Evolutionary conservation across 352 stramenopile species (phyloP).

Genomic region (Phytophthora palmivora): DNA sequence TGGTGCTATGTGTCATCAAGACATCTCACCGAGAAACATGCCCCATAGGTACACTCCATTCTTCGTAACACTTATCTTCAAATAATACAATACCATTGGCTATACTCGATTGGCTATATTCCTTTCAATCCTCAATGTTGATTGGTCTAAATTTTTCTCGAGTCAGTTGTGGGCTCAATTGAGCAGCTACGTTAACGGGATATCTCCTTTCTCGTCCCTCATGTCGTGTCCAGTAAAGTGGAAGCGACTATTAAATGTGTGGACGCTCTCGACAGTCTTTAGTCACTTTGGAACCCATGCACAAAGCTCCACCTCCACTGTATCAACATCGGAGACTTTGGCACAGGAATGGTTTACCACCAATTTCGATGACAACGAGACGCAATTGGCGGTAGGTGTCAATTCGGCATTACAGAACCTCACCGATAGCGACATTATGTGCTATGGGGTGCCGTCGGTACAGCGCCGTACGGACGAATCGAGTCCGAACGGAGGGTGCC

Average conservation of each 20-base stretch:
- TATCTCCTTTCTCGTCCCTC: constrained; percentile 9
- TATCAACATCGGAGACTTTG: constrained; percentile 24
- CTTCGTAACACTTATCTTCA: no score
- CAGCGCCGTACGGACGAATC: constrained; percentile 23
- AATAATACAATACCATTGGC: no score
- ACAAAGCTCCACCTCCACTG: constrained; percentile 22
- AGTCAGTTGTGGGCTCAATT: constrained; percentile 23
- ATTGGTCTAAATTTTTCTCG: constrained; percentile 5
- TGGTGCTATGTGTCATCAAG: no score
- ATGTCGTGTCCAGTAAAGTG: constrained; percentile 12
- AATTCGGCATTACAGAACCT: constrained; percentile 38
- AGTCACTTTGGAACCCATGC: background rate
- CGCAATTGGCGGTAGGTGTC: constrained; percentile 37
- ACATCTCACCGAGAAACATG: no score
- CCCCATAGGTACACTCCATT: no score
- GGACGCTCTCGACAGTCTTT: background rate
- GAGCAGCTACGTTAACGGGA: background rate
- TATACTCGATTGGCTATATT: no score
- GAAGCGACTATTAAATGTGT: constrained; percentile 1
- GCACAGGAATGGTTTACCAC: constrained; percentile 36
- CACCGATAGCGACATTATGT: constrained; percentile 29
- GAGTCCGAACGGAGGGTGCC: constrained; percentile 37
- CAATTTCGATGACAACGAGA: constrained; percentile 43
- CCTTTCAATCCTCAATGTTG: background rate
- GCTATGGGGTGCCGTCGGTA: constrained; percentile 31